Evolutionary conservation across 1,284 basidiomycete genomes (phyloP).

Genomic region (Mycena sp.): DNA sequence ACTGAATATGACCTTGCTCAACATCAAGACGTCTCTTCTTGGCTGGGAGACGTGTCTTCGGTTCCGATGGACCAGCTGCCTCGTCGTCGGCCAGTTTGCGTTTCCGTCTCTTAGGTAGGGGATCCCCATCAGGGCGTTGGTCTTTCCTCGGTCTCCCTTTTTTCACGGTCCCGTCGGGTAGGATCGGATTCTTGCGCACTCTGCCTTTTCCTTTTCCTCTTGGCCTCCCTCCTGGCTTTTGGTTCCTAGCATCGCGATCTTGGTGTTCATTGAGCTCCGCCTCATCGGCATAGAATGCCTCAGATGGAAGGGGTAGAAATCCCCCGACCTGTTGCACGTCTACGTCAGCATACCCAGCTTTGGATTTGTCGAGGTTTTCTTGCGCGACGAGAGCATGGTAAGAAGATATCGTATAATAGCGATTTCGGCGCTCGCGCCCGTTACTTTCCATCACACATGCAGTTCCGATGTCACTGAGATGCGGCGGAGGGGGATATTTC

Average conservation of each 20-base stretch:
- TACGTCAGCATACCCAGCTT: conserved; percentile 51
- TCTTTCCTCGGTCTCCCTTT: conserved; percentile 52
- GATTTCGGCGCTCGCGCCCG: conserved; percentile 82
- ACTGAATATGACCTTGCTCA: conserved; percentile 1
- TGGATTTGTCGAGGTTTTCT: conserved; percentile 65
- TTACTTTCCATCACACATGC: conserved; percentile 76
- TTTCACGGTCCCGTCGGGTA: conserved; percentile 53
- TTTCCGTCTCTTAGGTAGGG: conserved; percentile 27
- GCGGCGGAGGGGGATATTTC: conserved; percentile 67
- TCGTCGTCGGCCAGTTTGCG: conserved; percentile 29
- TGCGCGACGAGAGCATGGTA: conserved; percentile 64
- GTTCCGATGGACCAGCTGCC: not conserved
- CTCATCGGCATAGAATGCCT: conserved; percentile 63
- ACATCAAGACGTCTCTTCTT: conserved; percentile 21
- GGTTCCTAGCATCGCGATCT: conserved; percentile 46
- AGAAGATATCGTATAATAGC: conserved; percentile 76
- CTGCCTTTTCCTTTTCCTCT: conserved; percentile 34
- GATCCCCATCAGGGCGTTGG: conserved; percentile 21
- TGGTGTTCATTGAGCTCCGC: conserved; percentile 54
- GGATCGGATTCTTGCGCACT: conserved; percentile 49
- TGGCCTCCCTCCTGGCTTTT: too few relatives aligned
- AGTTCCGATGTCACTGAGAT: conserved; percentile 75
- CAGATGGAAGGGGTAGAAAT: conserved; percentile 54
- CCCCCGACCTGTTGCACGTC: conserved; percentile 62
- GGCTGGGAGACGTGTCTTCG: conserved; percentile 13